Evolutionary conservation across 2,329 filamentous ascomycete species (phyloP).

Genomic region (Calonectria henricotiae): DNA sequence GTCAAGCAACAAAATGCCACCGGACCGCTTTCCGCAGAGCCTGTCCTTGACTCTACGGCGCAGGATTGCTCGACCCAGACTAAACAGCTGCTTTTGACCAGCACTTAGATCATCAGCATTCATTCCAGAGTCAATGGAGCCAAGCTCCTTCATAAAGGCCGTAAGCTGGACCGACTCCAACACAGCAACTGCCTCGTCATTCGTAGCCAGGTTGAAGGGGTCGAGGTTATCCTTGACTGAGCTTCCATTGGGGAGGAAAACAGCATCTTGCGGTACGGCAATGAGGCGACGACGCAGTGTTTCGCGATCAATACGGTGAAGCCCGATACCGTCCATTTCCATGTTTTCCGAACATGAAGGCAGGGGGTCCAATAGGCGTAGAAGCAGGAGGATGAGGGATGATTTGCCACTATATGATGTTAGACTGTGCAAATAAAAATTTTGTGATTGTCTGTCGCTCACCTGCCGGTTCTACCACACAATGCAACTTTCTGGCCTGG

Average conservation of each 20-base stretch:
- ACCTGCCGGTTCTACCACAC: slow-evolving; percentile 50
- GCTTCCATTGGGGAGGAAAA: slow-evolving; percentile 62
- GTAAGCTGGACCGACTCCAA: slow-evolving; percentile 56
- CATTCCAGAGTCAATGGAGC: slow-evolving; percentile 56
- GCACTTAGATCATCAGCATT: slow-evolving; percentile 64
- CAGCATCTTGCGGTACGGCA: slow-evolving; percentile 68
- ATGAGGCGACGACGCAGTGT: slow-evolving; percentile 65
- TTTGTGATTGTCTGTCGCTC: not conserved
- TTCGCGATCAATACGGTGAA: slow-evolving; percentile 59
- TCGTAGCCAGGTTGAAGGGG: slow-evolving; percentile 52
- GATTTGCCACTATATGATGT: slow-evolving; percentile 60
- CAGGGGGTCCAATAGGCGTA: slow-evolving; percentile 60
- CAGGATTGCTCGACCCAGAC: slow-evolving; percentile 73
- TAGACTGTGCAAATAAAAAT: not conserved
- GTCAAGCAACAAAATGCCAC: slow-evolving; percentile 58
- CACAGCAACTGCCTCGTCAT: slow-evolving; percentile 51
- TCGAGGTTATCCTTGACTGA: slow-evolving; percentile 58
- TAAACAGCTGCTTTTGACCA: slow-evolving; percentile 77
- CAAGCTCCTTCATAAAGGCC: slow-evolving; percentile 48
- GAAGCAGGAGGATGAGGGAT: slow-evolving; percentile 58
- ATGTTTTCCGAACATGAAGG: slow-evolving; percentile 16
- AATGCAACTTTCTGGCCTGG: slow-evolving; percentile 48
- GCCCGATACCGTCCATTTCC: slow-evolving; percentile 61
- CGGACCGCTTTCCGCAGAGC: not conserved
- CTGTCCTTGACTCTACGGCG: slow-evolving; percentile 47